These are phyloP conservation scores for Nidula microcarpa DNA, from an alignment of 768 basidiomycete genomes.

Conservation along the genomic window DNA sequence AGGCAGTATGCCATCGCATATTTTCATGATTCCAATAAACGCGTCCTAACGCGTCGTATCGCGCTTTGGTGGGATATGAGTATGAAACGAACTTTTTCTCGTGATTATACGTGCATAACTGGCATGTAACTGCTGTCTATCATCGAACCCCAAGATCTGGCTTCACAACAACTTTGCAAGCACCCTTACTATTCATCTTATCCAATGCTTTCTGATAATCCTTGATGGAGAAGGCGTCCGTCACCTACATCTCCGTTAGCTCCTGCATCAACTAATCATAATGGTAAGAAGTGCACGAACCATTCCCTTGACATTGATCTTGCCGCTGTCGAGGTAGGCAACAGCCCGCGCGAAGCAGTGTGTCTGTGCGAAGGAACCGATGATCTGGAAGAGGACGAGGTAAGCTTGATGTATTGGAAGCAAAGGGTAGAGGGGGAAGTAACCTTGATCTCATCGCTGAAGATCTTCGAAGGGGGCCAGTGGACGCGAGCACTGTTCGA, in stretches of 20 bases:
- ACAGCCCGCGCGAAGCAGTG: conserved; percentile 90
- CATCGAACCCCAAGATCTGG: conserved; percentile 18
- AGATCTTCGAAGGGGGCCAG: conserved; percentile 88
- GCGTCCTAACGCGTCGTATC: too few species aligned
- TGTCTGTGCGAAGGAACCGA: conserved; percentile 87
- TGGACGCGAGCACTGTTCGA: conserved; percentile 80
- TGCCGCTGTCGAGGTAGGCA: conserved; percentile 84
- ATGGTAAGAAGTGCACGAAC: conserved; percentile 13
- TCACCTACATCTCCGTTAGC: conserved; percentile 23
- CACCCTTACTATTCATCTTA: conserved; percentile 65
- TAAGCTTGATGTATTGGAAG: too few species aligned
- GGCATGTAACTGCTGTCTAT: not conserved
- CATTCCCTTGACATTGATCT: conserved; percentile 80
- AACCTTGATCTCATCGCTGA: conserved; percentile 56
- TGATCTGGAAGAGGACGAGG: conserved; percentile 49
- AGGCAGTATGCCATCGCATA: too few species aligned
- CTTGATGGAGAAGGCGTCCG: conserved; percentile 63
- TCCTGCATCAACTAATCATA: not conserved
- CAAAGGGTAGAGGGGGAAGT: conserved; percentile 1
- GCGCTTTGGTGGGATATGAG: too few species aligned
- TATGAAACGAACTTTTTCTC: too few species aligned
- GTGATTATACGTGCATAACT: not conserved
- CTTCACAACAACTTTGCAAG: conserved; percentile 60
- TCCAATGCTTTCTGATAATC: conserved; percentile 70
- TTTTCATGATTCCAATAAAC: too few species aligned